Evolutionary conservation across 2,329 filamentous ascomycete genomes (phyloP).

Genomic region (Grosmannia clavigera): DNA sequence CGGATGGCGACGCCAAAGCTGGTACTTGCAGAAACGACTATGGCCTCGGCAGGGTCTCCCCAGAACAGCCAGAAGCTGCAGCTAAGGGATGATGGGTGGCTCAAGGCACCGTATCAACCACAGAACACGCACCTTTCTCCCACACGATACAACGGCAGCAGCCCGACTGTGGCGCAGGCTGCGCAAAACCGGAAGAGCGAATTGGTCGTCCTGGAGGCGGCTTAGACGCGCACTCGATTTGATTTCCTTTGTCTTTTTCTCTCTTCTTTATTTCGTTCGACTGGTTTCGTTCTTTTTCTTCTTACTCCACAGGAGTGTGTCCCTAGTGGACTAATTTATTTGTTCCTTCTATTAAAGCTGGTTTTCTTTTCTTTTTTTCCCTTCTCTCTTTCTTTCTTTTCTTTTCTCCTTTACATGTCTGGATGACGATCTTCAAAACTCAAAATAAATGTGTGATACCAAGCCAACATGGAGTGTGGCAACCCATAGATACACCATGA

Average conservation of each 20-base stretch:
- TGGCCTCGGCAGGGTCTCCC: not conserved
- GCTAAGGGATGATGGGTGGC: not conserved
- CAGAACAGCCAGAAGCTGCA: not conserved
- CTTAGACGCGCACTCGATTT: conserved; percentile 12
- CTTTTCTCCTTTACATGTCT: not conserved
- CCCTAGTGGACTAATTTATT: not conserved
- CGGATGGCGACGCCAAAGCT: conserved; percentile 33
- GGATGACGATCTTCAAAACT: not conserved
- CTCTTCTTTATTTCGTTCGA: not conserved
- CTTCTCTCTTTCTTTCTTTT: too few relatives aligned
- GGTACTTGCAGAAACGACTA: conserved; percentile 21
- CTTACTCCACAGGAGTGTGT: not conserved
- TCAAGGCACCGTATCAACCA: not conserved
- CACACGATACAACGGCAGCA: not conserved
- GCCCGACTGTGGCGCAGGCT: conserved; percentile 13
- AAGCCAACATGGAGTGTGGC: not conserved
- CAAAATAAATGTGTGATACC: not conserved
- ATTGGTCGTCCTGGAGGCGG: conserved; percentile 37
- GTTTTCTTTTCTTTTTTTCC: not conserved
- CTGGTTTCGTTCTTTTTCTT: not conserved
- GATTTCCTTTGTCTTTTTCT: conserved; percentile 1
- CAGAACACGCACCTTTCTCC: conserved; percentile 2
- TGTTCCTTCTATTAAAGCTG: not conserved
- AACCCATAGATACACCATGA: not conserved
- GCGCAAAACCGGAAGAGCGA: conserved; percentile 38